These are phyloP conservation scores for Fusarium newnesense DNA, from an alignment of 2,329 filamentous ascomycete species.

Conservation along the genomic window DNA sequence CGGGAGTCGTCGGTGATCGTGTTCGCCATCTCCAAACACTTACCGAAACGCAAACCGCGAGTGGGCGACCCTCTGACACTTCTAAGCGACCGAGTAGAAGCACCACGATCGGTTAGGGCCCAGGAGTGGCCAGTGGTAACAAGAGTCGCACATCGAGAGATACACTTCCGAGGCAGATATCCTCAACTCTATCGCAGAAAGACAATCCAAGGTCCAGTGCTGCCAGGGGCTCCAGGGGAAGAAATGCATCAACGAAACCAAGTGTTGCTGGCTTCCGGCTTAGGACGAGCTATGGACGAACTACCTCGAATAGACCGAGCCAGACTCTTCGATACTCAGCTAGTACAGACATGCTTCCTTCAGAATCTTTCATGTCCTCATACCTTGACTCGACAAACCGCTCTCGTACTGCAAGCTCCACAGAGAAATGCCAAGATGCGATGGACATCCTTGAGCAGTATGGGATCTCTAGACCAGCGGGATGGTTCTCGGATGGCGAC, in stretches of 20 bases:
- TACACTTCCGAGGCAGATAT: conserved; percentile 34
- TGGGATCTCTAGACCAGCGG: conserved; percentile 57
- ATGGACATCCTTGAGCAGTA: conserved; percentile 60
- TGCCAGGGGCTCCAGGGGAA: background rate
- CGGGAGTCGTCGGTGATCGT: conserved; percentile 45
- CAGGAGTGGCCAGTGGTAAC: conserved; percentile 38
- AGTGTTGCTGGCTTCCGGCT: conserved; percentile 22
- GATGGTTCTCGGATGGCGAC: conserved; percentile 58
- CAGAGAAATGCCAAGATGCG: conserved; percentile 54
- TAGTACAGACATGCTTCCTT: background rate
- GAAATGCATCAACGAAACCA: conserved; percentile 1
- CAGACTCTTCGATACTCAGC: background rate
- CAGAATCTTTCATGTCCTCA: conserved; percentile 3
- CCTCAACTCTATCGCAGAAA: conserved; percentile 23
- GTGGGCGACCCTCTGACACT: conserved; percentile 8
- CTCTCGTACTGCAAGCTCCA: conserved; percentile 47
- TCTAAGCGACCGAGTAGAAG: conserved; percentile 39
- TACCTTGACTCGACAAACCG: conserved; percentile 23
- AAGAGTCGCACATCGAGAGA: conserved; percentile 44
- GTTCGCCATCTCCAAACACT: conserved; percentile 45
- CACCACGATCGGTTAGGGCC: conserved; percentile 44
- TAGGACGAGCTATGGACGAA: background rate
- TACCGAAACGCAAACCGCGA: conserved; percentile 16
- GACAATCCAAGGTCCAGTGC: conserved; percentile 4
- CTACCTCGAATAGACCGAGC: background rate